Conservation (phyloP, 2,329 filamentous ascomycete species). For the Lasiodiplodia gonubiensis region DNA sequence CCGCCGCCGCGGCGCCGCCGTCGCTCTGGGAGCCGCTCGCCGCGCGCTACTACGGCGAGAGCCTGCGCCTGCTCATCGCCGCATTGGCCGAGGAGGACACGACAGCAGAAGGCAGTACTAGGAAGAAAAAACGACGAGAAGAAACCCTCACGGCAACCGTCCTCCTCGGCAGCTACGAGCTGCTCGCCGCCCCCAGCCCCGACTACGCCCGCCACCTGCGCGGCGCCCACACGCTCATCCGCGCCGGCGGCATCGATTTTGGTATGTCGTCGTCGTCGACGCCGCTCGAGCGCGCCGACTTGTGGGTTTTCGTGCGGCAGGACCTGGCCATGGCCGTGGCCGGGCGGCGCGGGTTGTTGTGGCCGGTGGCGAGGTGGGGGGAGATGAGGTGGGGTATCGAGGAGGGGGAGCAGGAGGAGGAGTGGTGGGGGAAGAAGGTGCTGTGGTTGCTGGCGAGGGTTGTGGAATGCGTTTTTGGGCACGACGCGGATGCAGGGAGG, state of each 20-base stretch:
- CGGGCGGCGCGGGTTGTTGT: not conserved
- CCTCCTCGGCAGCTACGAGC: slow-evolving; percentile 6
- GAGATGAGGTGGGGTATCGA: not conserved
- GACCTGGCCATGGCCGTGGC: not conserved
- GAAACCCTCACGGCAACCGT: not conserved
- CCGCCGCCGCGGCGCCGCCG: not conserved
- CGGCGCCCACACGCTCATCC: slow-evolving; percentile 1
- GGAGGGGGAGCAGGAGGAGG: not conserved
- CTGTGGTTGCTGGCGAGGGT: not conserved
- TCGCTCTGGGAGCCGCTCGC: not conserved
- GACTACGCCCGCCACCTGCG: not conserved
- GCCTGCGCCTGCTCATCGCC: not conserved
- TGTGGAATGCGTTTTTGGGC: not conserved
- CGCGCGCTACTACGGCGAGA: not conserved
- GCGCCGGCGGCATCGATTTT: not conserved
- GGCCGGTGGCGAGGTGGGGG: not conserved
- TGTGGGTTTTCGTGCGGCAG: not conserved
- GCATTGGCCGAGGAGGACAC: not conserved
- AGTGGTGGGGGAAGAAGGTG: not conserved
- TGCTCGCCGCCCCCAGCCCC: slow-evolving; percentile 1
- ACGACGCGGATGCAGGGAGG: not conserved
- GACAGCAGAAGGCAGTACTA: no score
- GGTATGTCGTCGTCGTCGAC: not conserved
- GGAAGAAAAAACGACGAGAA: not conserved
- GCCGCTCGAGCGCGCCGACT: not conserved